Base-by-base conservation (phyloP, 495 filamentous ascomycete genomes). In the Paragyromitra xinjiangensis region DNA sequence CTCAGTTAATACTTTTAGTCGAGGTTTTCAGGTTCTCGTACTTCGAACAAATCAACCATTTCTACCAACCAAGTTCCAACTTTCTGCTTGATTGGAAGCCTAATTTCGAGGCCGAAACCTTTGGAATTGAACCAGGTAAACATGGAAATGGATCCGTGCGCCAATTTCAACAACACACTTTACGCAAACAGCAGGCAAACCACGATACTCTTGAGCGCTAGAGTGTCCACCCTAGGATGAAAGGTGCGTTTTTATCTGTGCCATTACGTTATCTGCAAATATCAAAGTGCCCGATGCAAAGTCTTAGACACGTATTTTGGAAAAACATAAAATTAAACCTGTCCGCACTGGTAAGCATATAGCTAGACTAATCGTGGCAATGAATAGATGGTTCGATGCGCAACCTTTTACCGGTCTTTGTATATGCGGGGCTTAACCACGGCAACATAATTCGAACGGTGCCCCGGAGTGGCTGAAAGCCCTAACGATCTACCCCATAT, bases 51-150 rank as follows among this genome's bases (percentile, higher is more conserved):
- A 45, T 22, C 56, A 50, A 29, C n/a, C 16, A 63, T 9, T 16
- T 44, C n/a, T 6, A 26, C 59, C 37, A 69, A 55, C 50, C 12
- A 73, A 58, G 16, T 39, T 22, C 14, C 12, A 68, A 64, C 22
- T 29, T 34, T 24, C 24, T 34, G 12, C 24, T 29, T 63, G 29
- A 44, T 37, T 58, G 40, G 63, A 48, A 73, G 61, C 34, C 45
- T 56, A 42, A n/a, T 50, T 26, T 34, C 9, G 24, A 71, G 39
- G 53, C 42, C 48, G 71, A 26, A 39, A 9, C 29, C 53, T 74
- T 74, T 69, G 64, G 51, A 74, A 74, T 74, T 48, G 71, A 74
- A 69, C 71, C 37, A 74, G 53, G 51, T 62, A 69, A 51, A 37
- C 64, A 59, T 50, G 61, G 29, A 50, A 61, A 61, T 74, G 53